phyloP scores from a whole-genome alignment of 805 yeast genomes.

The Metschnikowia shivogae region DNA sequence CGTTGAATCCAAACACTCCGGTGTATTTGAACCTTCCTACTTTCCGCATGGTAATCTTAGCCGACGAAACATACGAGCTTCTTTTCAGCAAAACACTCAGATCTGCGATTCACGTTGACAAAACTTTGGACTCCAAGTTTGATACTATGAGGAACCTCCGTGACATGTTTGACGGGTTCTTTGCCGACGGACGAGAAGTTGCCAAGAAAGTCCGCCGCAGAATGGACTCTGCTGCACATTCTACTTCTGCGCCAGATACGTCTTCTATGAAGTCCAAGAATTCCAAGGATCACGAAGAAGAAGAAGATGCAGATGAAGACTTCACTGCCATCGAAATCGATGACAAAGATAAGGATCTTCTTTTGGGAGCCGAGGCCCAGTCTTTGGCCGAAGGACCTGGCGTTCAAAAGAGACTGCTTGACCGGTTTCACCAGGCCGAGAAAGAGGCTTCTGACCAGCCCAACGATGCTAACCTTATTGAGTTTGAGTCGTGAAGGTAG shows the following conservation, averaged over 20 bases:
- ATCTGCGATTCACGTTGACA: slow-evolving; percentile 61
- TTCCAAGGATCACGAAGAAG: slow-evolving; percentile 24
- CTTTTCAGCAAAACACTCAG: slow-evolving; percentile 70
- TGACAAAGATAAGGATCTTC: slow-evolving; percentile 43
- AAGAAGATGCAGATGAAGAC: slow-evolving; percentile 49
- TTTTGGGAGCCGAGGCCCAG: slow-evolving; percentile 49
- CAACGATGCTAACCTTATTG: slow-evolving; percentile 33
- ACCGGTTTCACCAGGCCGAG: slow-evolving; percentile 25
- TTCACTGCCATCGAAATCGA: slow-evolving; percentile 37
- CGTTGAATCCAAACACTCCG: slow-evolving; percentile 77
- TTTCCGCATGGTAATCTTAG: slow-evolving; percentile 89
- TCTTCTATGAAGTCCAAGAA: slow-evolving; percentile 17
- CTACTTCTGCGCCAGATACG: slow-evolving; percentile 20
- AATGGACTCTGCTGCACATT: slow-evolving; percentile 65
- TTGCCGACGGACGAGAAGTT: slow-evolving; percentile 89
- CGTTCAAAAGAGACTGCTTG: slow-evolving; percentile 13
- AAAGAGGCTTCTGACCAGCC: slow-evolving; percentile 8
- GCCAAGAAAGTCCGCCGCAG: slow-evolving; percentile 86
- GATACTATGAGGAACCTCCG: slow-evolving; percentile 59
- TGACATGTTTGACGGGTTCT: slow-evolving; percentile 84
- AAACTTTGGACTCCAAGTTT: slow-evolving; percentile 44
- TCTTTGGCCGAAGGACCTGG: slow-evolving; percentile 28
- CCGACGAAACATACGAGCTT: slow-evolving; percentile 89
- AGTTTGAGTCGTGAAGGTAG: slow-evolving; percentile 33
- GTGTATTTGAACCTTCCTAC: slow-evolving; percentile 75